These are phyloP conservation scores for Fusarium cicatricum DNA, from an alignment of 2,329 filamentous ascomycete species.

Conservation along the genomic window DNA sequence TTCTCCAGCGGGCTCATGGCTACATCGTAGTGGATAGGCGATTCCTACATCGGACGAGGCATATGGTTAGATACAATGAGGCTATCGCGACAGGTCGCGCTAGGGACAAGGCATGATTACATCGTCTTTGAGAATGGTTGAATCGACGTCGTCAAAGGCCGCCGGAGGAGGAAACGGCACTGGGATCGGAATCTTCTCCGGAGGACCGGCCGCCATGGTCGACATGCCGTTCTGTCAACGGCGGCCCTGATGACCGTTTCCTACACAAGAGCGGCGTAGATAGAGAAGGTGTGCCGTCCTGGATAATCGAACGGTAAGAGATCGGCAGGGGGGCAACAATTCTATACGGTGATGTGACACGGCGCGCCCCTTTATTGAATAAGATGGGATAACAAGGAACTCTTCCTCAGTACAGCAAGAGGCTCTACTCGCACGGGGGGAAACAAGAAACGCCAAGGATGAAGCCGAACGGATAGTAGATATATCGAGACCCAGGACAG, in stretches of 20 bases:
- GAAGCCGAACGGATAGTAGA: constrained; percentile 8
- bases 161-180: constrained; percentile 40
- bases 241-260: constrained; percentile 12
- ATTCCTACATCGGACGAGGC: constrained; percentile 18
- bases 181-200: constrained; percentile 31
- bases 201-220: constrained; percentile 16
- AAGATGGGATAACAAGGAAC: background rate
- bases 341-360: too few species aligned
- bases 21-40: constrained; percentile 29
- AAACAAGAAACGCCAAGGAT: constrained; percentile 29
- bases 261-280: too few species aligned
- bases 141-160: constrained; percentile 40
- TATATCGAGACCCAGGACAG: too few species aligned
- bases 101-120: constrained; percentile 17
- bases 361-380: background rate
- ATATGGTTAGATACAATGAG: constrained; percentile 19
- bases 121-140: constrained; percentile 38
- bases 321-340: constrained; percentile 17
- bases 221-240: constrained; percentile 30
- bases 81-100: background rate
- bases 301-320: constrained; percentile 3
- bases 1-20: constrained; percentile 45
- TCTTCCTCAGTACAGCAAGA: background rate
- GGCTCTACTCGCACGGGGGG: background rate
- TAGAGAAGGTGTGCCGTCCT: constrained; percentile 1